Base-by-base conservation (phyloP, 2,329 filamentous ascomycete genomes). In the Pseudogymnoascus sp. region DNA sequence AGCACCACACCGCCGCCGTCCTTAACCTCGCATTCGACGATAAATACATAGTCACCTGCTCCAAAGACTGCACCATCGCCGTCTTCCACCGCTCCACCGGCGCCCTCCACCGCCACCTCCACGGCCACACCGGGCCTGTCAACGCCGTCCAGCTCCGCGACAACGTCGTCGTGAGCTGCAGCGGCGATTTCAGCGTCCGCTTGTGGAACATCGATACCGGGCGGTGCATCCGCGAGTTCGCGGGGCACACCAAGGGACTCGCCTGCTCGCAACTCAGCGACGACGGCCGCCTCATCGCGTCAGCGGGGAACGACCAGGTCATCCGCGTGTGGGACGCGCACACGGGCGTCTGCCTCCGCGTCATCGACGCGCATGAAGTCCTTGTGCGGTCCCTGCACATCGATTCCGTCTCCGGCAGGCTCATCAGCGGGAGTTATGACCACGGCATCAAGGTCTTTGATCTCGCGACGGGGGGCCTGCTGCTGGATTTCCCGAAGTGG, bases 271-370 rank as follows among this genome's bases (percentile, higher is more conserved):
- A 99, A 74, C 97, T 97, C 75, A 93, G 89, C 41, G 91, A 97
- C 69, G 93, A 99, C 72, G 92, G 91, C n/a, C 87, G 90, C 61
- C 94, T 90, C 67, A 91, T 99, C 58, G 89, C 95, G 58, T 94
- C 92, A 16, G 94, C 94, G 8, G 94, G 94, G 52, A 99, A 97
- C 72, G 94, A 97, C 77, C 89, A 93, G 74, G 86, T 92, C 59
- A 97, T 97, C 65, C 94, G 95, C 73, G 90, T 97, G 72, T 99
- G 95, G 83, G 91, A 97, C 74, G 91, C 92, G 60, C 90, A 91
- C 70, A 96, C 91, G 1, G 92, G 92, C 65, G 87, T 91, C 69
- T 88, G 92, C 68, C 81, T 96, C 60, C 86, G 87, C 65, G 87
- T 90, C 72, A 89, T 96, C 73, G 82, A 83, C 58, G 93, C 92